Evolutionary conservation across 2,329 filamentous ascomycete species (phyloP).

Genomic region (Beauveria sp.): DNA sequence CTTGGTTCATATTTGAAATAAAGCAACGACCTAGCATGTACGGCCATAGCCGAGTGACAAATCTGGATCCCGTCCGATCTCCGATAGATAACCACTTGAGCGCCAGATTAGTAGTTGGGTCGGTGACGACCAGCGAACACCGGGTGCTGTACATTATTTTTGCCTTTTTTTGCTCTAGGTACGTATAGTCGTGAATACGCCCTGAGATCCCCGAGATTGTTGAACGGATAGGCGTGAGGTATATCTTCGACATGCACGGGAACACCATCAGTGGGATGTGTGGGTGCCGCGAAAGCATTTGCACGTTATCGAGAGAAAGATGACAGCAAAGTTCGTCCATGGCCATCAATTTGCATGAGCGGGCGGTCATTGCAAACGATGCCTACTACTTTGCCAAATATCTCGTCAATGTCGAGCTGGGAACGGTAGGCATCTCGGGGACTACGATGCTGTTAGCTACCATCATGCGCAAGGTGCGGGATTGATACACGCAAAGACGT

Average conservation of each 20-base stretch:
- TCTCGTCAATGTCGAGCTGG: constrained; percentile 34
- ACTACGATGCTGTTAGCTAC: neutral
- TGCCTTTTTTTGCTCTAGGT: too few relatives aligned
- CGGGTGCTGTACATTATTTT: too few relatives aligned
- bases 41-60: too few relatives aligned
- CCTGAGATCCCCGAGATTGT: constrained; percentile 23
- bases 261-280: constrained; percentile 43
- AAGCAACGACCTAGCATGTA: too few relatives aligned
- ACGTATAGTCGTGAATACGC: neutral
- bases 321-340: constrained; percentile 45
- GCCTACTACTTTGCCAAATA: constrained; percentile 41
- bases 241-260: constrained; percentile 47
- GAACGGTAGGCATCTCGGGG: neutral
- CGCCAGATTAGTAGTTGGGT: too few relatives aligned
- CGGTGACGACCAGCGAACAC: too few relatives aligned
- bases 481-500: too few relatives aligned
- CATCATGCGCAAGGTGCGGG: too few relatives aligned
- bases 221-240: constrained; percentile 35
- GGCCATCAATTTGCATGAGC: constrained; percentile 47
- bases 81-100: too few relatives aligned
- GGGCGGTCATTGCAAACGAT: constrained; percentile 44
- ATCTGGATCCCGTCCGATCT: too few relatives aligned
- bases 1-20: too few relatives aligned
- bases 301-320: constrained; percentile 44
- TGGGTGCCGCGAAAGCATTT: constrained; percentile 46